Evolutionary conservation across 2,329 filamentous ascomycete genomes (phyloP), one percentile per base, ranked within the genome.

Genomic region (Cytospora piceicola): DNA sequence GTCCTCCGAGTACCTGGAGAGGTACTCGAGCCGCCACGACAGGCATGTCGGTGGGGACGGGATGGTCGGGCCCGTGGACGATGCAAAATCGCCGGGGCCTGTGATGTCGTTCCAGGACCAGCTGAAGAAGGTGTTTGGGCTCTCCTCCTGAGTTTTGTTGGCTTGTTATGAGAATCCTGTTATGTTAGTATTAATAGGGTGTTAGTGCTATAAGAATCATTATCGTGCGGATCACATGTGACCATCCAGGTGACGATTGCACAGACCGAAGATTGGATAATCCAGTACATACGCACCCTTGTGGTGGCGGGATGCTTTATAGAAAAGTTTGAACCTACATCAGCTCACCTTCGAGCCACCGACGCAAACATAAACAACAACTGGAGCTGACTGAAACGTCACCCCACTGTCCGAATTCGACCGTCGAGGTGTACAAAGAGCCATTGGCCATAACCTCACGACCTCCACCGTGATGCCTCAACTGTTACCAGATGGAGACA

Each of bases 1-100:
- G 22, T 75, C 75, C 11, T 76, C 74, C 7, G 77, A 78, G 66
- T 78, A 75, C 55, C 64, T 78, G 24, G 76, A 78, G 3, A 70
- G 71, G 29, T 53, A 39, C 11, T 3, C n/a, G n/a, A 24, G n/a
- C 14, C 77, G 76, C 64, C 70, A 69, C 7, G 46, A 30, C 11
- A 0, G 22, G 12, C 22, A 58, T 30, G 24, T 39, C 11, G 59
- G 56, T 22, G 59, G 46, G n/a, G 66, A 58, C 14, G 59, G 56
- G 5, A 36, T 46, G n/a, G n/a, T 27, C 11, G 60, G 51, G 22
- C n/a, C 3, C 39, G 32, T 15, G 0, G 52, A 9, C 1, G 56
- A 52, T 15, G 49, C 29, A 20, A 49, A 27, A 17, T n/a, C 53
- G 7, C 36, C 52, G 3, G 39, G 53, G 12, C 39, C 20, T 52